phyloP scores from a whole-genome alignment of 2,329 filamentous ascomycete genomes.

The Thelonectria blattea region DNA sequence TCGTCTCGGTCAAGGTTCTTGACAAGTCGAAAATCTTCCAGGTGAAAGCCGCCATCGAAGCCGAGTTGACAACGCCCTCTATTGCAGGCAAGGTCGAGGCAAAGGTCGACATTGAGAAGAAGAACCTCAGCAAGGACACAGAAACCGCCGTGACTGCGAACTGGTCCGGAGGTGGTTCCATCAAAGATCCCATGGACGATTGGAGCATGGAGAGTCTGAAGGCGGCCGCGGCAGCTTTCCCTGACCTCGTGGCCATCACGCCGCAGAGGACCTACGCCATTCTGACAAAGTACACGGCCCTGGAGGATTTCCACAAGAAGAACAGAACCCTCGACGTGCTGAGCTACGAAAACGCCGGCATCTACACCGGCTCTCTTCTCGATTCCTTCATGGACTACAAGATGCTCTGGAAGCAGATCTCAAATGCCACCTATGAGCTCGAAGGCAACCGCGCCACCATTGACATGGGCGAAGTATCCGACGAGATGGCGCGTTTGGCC shows the following conservation, averaged over 20 bases:
- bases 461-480: background rate
- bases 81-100: background rate
- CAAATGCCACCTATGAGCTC: background rate
- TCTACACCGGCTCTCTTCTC: conserved; percentile 1
- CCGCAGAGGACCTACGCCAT: conserved; percentile 7
- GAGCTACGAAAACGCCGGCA: conserved; percentile 4
- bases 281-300: conserved; percentile 4
- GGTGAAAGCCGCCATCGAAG: background rate
- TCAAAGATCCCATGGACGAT: background rate
- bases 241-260: conserved; percentile 5
- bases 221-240: background rate
- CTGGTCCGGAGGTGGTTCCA: conserved; percentile 7
- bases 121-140: background rate
- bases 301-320: background rate
- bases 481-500: too few species aligned
- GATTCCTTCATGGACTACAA: conserved; percentile 14
- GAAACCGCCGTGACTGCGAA: conserved; percentile 2
- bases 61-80: background rate
- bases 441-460: background rate
- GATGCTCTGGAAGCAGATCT: conserved; percentile 11
- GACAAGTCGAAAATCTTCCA: conserved; percentile 4
- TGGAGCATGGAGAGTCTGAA: conserved; percentile 1
- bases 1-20: background rate
- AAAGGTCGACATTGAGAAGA: background rate
- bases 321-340: background rate